A percentile compares a stretch with the other conserved stretches of the same genome.
Evolutionary conservation across 805 yeast genomes (phyloP).

Genomic region (Candida tammaniensis): DNA sequence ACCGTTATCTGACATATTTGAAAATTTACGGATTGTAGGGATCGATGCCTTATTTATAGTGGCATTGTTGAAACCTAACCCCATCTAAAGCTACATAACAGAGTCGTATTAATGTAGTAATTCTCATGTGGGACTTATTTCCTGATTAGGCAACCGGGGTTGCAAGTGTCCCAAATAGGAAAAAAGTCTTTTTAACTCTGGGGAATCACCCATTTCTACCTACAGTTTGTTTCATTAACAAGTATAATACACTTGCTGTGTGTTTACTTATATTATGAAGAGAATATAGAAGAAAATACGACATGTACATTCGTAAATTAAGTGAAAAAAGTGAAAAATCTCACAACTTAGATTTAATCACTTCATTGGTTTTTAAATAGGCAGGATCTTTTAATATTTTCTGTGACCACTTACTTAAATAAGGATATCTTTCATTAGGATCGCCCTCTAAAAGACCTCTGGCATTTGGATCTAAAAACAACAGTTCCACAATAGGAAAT

Average conservation of each 20-base stretch:
- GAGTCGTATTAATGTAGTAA: not conserved
- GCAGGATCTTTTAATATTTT: conserved; percentile 6
- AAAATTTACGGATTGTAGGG: too few relatives aligned
- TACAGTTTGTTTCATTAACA: too few relatives aligned
- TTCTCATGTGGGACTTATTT: conserved; percentile 4
- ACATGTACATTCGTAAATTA: too few relatives aligned
- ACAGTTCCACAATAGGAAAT: conserved; percentile 38
- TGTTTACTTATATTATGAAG: too few relatives aligned
- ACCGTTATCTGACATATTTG: conserved; percentile 11
- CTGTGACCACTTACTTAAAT: conserved; percentile 23
- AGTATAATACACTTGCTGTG: too few relatives aligned
- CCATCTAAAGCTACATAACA: too few relatives aligned
- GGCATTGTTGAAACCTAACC: too few relatives aligned
- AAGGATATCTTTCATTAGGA: conserved; percentile 17
- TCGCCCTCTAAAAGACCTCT: conserved; percentile 16
- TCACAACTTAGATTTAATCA: conserved; percentile 5
- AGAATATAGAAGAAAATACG: not conserved
- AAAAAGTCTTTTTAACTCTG: too few relatives aligned
- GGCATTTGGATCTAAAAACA: conserved; percentile 20
- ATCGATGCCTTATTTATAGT: too few relatives aligned
- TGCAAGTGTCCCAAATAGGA: too few relatives aligned
- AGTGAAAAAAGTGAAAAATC: too few relatives aligned
- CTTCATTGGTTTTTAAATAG: conserved; percentile 2
- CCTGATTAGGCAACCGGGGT: conserved; percentile 13
- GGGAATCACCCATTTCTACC: too few relatives aligned